Conservation (phyloP, 202 grass and related monocot species). For the Brachypodium distachyon region DNA sequence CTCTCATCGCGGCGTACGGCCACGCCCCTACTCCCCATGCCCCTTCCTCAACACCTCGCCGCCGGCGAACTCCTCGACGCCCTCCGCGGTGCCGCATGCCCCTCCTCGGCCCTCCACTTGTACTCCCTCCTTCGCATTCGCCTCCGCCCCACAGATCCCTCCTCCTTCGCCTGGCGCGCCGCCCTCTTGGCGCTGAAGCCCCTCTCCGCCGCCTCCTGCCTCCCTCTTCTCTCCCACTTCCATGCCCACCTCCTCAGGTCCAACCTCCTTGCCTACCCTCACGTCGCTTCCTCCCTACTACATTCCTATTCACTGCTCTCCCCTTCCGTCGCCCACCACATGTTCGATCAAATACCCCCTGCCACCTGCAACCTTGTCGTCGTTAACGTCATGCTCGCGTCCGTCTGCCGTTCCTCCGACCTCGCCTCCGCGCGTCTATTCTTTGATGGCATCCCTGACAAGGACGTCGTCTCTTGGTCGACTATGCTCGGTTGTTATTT, state of each 20-base stretch:
- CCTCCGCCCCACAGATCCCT: constrained; percentile 15
- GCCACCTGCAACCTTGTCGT: constrained; percentile 35
- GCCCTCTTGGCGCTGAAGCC: constrained; percentile 49
- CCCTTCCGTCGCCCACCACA: not conserved
- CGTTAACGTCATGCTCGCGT: constrained; percentile 52
- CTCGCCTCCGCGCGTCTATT: constrained; percentile 27
- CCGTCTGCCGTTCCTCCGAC: constrained; percentile 23
- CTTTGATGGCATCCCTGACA: constrained; percentile 40
- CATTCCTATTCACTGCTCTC: constrained; percentile 23
- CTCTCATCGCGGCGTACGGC: not conserved
- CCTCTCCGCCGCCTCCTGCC: constrained; percentile 16
- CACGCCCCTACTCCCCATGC: not conserved
- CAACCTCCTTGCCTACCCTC: constrained; percentile 28
- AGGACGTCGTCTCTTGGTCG: constrained; percentile 50
- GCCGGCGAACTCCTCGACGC: constrained; percentile 25
- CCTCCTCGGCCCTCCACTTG: constrained; percentile 13
- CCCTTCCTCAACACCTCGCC: not conserved
- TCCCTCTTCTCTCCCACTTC: constrained; percentile 32
- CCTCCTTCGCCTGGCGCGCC: constrained; percentile 2
- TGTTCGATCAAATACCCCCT: constrained; percentile 57
- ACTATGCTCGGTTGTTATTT: constrained; percentile 52
- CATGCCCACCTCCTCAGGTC: constrained; percentile 54
- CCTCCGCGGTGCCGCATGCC: constrained; percentile 21
- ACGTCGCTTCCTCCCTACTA: constrained; percentile 48
- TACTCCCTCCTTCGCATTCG: constrained; percentile 32